A percentile compares a stretch with the other conserved stretches of the same genome.
These are phyloP conservation scores for Fonsecaea nubica DNA, from an alignment of 2,329 filamentous ascomycete species.

Conservation along the genomic window DNA sequence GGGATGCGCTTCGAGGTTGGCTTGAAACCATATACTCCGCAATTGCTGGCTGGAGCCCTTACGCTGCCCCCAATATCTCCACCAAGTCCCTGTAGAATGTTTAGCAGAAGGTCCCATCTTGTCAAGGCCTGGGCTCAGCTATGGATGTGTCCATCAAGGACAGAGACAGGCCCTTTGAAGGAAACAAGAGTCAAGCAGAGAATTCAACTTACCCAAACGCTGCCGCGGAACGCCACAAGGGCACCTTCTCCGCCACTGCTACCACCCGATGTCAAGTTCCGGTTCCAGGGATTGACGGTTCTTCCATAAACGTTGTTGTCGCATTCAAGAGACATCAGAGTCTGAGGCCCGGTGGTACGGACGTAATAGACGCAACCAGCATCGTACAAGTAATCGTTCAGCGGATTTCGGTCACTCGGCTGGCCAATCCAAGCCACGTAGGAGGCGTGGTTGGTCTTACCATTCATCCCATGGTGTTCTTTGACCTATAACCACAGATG, in stretches of 20 bases:
- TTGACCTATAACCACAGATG: conserved; percentile 46
- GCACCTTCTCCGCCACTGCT: conserved; percentile 65
- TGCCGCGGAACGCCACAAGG: conserved; percentile 59
- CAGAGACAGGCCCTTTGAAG: background rate
- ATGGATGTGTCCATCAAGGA: background rate
- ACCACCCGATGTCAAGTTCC: conserved; percentile 58
- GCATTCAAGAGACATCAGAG: conserved; percentile 44
- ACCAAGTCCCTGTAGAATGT: conserved; percentile 58
- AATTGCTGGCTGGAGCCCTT: conserved; percentile 48
- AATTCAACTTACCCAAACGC: conserved; percentile 36
- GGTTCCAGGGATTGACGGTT: conserved; percentile 63
- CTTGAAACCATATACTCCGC: conserved; percentile 49
- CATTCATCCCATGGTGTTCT: conserved; percentile 45
- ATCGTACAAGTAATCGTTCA: conserved; percentile 42
- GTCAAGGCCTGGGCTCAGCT: background rate
- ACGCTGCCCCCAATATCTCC: conserved; percentile 58
- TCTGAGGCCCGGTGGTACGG: conserved; percentile 44
- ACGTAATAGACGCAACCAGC: conserved; percentile 45
- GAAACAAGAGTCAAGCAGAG: background rate
- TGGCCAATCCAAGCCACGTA: conserved; percentile 43
- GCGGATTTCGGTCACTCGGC: conserved; percentile 33
- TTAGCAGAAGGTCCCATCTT: background rate
- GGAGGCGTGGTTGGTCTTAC: conserved; percentile 39
- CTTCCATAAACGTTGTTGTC: conserved; percentile 43
- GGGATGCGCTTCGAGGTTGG: conserved; percentile 52